phyloP scores from a whole-genome alignment of 2,329 filamentous ascomycete genomes.

The Sporothrix euskadiensis region DNA sequence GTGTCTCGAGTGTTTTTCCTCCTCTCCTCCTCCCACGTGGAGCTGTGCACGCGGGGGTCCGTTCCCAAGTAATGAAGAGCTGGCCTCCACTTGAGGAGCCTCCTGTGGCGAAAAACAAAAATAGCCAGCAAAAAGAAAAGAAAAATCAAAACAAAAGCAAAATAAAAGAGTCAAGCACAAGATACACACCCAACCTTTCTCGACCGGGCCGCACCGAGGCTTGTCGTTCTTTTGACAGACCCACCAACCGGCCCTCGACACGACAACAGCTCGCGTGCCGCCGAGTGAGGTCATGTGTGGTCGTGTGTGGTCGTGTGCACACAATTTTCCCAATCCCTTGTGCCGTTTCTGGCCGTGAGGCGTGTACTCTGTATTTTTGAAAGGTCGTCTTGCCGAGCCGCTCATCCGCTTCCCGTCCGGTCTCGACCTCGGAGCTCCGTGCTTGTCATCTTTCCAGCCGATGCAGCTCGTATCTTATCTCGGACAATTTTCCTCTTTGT shows the following conservation, averaged over 20 bases:
- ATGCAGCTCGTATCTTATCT: slow-evolving; percentile 15
- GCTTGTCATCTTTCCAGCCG: neutral
- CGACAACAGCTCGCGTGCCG: neutral
- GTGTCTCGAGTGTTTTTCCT: neutral
- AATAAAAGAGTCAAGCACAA: neutral
- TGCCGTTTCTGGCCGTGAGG: no score
- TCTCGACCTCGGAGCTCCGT: slow-evolving; percentile 6
- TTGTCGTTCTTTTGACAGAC: neutral
- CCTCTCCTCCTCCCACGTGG: slow-evolving; percentile 23
- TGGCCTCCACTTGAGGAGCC: slow-evolving; percentile 9
- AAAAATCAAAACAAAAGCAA: neutral
- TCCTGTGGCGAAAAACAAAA: slow-evolving; percentile 8
- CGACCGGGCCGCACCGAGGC: slow-evolving; percentile 16
- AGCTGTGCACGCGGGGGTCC: slow-evolving; percentile 16
- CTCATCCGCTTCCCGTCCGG: neutral
- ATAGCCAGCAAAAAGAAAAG: neutral
- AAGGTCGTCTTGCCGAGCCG: neutral
- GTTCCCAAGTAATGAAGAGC: neutral
- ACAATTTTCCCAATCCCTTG: neutral
- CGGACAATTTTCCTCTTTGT: neutral
- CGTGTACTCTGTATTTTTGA: no score
- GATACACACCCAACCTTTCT: neutral
- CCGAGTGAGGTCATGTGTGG: neutral
- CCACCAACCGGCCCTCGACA: neutral
- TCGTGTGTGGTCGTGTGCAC: neutral